These are phyloP conservation scores for Talaromyces pinophilus DNA, from an alignment of 2,329 filamentous ascomycete genomes.

Conservation along the genomic window DNA sequence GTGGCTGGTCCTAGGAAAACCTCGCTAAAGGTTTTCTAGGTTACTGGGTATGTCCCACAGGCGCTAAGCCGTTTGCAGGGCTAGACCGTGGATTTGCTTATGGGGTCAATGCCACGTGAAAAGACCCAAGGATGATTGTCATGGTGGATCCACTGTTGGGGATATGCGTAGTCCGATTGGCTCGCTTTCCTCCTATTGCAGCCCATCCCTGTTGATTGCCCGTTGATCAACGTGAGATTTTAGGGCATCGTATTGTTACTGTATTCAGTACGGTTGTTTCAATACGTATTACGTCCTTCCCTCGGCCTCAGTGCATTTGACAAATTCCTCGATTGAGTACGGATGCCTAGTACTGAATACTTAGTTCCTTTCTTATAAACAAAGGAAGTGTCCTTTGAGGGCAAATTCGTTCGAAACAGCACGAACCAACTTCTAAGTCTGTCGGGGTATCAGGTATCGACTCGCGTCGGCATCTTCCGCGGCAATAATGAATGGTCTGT, in stretches of 20 bases:
- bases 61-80: slow-evolving; percentile 2
- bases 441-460: not conserved
- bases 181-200: not conserved
- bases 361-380: not conserved
- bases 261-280: not conserved
- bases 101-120: slow-evolving; percentile 15
- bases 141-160: not conserved
- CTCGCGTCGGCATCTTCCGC: slow-evolving; percentile 6
- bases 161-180: not conserved
- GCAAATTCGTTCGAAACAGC: not conserved
- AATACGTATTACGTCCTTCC: not conserved
- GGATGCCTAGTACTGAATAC: not conserved
- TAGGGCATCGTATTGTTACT: not conserved
- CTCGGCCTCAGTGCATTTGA: not conserved
- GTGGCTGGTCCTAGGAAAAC: not conserved
- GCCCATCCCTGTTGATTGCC: not conserved
- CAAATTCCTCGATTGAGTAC: not conserved
- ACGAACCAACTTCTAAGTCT: not conserved
- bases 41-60: not conserved
- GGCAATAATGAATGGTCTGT: not conserved
- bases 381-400: not conserved
- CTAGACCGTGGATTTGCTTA: not conserved
- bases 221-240: slow-evolving; percentile 4
- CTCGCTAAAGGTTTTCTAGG: not conserved
- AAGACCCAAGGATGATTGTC: slow-evolving; percentile 5